phyloP scores from a whole-genome alignment of 2,329 filamentous ascomycete species.

The Cercospora citrullina region DNA sequence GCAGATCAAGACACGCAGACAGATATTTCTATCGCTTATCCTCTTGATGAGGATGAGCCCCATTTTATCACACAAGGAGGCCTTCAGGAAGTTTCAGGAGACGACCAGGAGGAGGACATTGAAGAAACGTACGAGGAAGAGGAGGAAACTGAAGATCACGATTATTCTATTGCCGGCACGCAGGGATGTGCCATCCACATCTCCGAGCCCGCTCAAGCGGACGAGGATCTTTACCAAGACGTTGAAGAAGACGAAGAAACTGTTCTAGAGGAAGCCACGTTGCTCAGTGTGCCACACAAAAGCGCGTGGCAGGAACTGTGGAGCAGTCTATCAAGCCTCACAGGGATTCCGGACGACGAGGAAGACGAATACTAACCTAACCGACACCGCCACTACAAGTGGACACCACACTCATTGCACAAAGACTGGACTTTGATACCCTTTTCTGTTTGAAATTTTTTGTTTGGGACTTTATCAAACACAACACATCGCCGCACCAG shows the following conservation, averaged over 20 bases:
- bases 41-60: conserved; percentile 8
- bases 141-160: conserved; percentile 23
- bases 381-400: background rate
- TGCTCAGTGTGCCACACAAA: conserved; percentile 23
- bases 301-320: conserved; percentile 41
- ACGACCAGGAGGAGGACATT: conserved; percentile 3
- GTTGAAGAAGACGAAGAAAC: conserved; percentile 23
- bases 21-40: conserved; percentile 4
- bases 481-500: background rate
- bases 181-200: conserved; percentile 33
- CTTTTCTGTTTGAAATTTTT: conserved; percentile 1
- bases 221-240: conserved; percentile 24
- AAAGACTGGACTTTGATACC: conserved; percentile 13
- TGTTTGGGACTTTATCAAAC: conserved; percentile 6
- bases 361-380: conserved; percentile 21
- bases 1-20: conserved; percentile 19
- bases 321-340: conserved; percentile 35
- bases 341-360: conserved; percentile 35
- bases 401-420: conserved; percentile 13
- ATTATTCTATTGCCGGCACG: background rate
- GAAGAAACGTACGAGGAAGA: conserved; percentile 7
- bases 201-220: conserved; percentile 24
- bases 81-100: conserved; percentile 5
- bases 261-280: conserved; percentile 8
- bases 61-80: background rate